Evolutionary conservation across 2,329 filamentous ascomycete species (phyloP), one percentile per base, ranked within the genome.

Genomic region (Shiraia bambusicola): DNA sequence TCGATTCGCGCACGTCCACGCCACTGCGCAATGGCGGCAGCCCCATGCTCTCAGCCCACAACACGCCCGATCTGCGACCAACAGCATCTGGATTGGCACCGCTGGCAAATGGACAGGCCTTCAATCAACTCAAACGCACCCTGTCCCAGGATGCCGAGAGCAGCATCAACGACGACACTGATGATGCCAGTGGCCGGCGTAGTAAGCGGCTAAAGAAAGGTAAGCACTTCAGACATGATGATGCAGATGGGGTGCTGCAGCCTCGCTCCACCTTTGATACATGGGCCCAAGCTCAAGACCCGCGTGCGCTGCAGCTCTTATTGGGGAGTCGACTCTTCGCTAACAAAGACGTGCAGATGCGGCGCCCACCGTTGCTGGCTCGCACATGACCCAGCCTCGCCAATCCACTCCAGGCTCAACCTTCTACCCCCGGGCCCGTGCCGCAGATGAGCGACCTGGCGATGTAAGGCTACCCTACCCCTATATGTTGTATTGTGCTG

Each of bases 201-300:
- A 96, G 91, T 69, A 98, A 98, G 73, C 83, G 93, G 30, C 76
- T 95, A 10, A 95, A 93, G 69, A 95, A 94, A 77, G 84, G 84
- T 86, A 76, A 61, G 78, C 50, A 52, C 47, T 42, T 41, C 42
- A 28, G 38, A 39, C 47, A 43, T 49, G 47, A 47, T 56, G 40
- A 39, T 42, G 24, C 39, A n/a, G n/a, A n/a, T n/a, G n/a, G n/a
- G n/a, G 19, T 22, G 19, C 42, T 52, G 48, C 52, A 53, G 49
- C 42, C 45, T 49, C 47, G 39, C 44, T 50, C 46, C 37, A 33
- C 40, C 44, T 53, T 53, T 42, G 40, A 36, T 46, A 29, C 32
- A 45, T 39, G 31, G 44, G 49, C 50, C 46, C 42, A 56, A 53
- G 52, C 49, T 44, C 52, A 37, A 28, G 47, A 42, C 48, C 37